A percentile compares a stretch with the other conserved stretches of the same genome.
These are phyloP conservation scores for Ajuga reptans DNA, from an alignment of 305 asterid genomes.

Conservation along the genomic window DNA sequence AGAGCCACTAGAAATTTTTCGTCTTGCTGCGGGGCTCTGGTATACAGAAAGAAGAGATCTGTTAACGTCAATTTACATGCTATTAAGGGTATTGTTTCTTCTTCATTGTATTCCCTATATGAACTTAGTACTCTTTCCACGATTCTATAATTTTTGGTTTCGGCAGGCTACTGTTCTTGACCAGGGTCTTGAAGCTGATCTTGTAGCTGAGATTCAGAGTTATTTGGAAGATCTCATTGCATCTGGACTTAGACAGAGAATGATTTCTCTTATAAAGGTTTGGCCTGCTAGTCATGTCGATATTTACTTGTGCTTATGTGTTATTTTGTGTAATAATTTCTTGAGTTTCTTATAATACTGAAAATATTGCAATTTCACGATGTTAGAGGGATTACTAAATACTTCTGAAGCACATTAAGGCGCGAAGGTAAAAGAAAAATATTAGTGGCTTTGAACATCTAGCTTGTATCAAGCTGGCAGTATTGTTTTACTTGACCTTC, in stretches of 20 bases:
- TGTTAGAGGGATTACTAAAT: background rate
- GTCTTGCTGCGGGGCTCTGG: constrained; percentile 93
- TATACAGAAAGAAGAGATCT: constrained; percentile 89
- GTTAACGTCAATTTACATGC: constrained; percentile 63
- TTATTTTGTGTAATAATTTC: background rate
- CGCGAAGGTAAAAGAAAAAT: constrained; percentile 1
- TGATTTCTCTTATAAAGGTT: constrained; percentile 76
- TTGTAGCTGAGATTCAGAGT: constrained; percentile 65
- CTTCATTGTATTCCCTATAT: constrained; percentile 18
- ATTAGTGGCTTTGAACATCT: constrained; percentile 10
- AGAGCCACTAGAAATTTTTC: constrained; percentile 71
- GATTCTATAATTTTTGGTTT: background rate
- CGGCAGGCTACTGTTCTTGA: constrained; percentile 90
- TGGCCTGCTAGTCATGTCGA: constrained; percentile 6
- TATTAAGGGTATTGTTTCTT: constrained; percentile 60
- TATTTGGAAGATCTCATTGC: constrained; percentile 62
- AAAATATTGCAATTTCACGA: background rate
- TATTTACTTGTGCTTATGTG: background rate
- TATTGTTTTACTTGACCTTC: background rate
- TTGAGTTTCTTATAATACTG: constrained; percentile 5
- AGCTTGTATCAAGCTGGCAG: background rate
- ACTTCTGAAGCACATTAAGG: constrained; percentile 10
- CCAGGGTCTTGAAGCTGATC: constrained; percentile 73
- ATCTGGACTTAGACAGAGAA: constrained; percentile 68
- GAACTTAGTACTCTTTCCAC: background rate